phyloP scores from a whole-genome alignment of 805 yeast genomes.

The Saccharomyces eubayanus region DNA sequence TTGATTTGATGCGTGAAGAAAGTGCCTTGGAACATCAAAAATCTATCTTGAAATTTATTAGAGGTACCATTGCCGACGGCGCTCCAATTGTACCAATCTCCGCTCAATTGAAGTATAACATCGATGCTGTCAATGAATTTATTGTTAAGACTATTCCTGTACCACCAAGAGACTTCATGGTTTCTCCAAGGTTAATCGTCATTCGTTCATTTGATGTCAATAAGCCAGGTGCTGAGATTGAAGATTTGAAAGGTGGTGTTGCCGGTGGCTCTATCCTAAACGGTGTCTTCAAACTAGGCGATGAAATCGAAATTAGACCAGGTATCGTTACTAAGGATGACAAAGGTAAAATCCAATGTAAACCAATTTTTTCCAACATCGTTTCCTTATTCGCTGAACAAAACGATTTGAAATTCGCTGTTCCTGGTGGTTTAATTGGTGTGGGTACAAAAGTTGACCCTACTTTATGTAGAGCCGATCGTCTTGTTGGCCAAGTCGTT shows the following conservation, averaged over 20 bases:
- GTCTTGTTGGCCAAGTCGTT: slow-evolving; percentile 97
- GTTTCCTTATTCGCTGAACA: slow-evolving; percentile 95
- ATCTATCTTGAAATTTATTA: slow-evolving; percentile 82
- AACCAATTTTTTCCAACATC: slow-evolving; percentile 89
- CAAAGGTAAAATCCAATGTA: slow-evolving; percentile 80
- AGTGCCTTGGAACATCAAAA: slow-evolving; percentile 92
- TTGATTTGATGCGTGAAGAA: slow-evolving; percentile 96
- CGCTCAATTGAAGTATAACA: slow-evolving; percentile 96
- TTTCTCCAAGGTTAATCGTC: slow-evolving; percentile 90
- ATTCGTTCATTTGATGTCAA: slow-evolving; percentile 98
- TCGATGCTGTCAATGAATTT: slow-evolving; percentile 96
- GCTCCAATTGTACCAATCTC: slow-evolving; percentile 98
- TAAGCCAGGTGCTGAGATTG: slow-evolving; percentile 97
- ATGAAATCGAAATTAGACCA: slow-evolving; percentile 97
- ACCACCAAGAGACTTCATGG: slow-evolving; percentile 89
- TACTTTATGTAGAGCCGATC: slow-evolving; percentile 97
- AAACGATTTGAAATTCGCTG: slow-evolving; percentile 95
- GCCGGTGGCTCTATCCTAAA: slow-evolving; percentile 98
- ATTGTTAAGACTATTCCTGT: slow-evolving; percentile 91
- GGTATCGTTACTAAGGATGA: slow-evolving; percentile 97
- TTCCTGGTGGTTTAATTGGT: slow-evolving; percentile 99
- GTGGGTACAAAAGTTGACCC: slow-evolving; percentile 99
- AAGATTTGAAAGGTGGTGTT: slow-evolving; percentile 97
- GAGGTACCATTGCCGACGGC: slow-evolving; percentile 98
- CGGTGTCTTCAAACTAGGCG: slow-evolving; percentile 96